These are phyloP conservation scores for Gossypium australe DNA, from an alignment of 345 rosid species.

Conservation along the genomic window DNA sequence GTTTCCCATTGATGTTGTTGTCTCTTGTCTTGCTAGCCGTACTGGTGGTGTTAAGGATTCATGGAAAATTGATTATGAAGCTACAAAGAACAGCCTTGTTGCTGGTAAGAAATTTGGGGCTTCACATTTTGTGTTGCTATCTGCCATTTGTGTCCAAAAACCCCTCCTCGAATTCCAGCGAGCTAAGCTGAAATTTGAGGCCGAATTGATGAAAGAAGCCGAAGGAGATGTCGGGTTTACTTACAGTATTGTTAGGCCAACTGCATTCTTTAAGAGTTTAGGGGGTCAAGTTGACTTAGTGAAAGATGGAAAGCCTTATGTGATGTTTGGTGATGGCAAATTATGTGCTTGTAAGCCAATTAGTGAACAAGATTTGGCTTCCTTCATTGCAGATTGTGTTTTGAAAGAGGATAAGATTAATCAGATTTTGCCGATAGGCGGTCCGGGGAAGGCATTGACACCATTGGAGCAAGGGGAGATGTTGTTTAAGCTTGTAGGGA, in stretches of 20 bases:
- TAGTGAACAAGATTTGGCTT: constrained; percentile 82
- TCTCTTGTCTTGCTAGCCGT: constrained; percentile 92
- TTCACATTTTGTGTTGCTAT: constrained; percentile 73
- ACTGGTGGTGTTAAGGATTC: constrained; percentile 86
- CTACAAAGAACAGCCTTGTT: constrained; percentile 75
- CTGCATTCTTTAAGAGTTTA: constrained; percentile 89
- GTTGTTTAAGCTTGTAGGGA: constrained; percentile 64
- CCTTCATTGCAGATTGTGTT: constrained; percentile 73
- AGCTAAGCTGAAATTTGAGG: constrained; percentile 84
- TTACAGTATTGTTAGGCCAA: constrained; percentile 88
- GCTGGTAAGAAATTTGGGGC: constrained; percentile 81
- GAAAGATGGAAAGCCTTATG: constrained; percentile 93
- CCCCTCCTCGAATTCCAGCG: constrained; percentile 87
- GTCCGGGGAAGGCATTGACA: constrained; percentile 88
- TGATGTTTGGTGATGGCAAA: constrained; percentile 94
- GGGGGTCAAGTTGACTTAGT: constrained; percentile 94
- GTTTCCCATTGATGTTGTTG: constrained; percentile 61
- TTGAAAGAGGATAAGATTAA: constrained; percentile 70
- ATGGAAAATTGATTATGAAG: constrained; percentile 90
- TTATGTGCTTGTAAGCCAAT: constrained; percentile 93
- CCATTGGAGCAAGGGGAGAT: constrained; percentile 90
- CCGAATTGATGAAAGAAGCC: constrained; percentile 50
- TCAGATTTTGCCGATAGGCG: constrained; percentile 79
- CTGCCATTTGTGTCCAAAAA: constrained; percentile 91
- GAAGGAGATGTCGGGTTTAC: constrained; percentile 40